Conservation (phyloP, 2,329 filamentous ascomycete genomes). For the Alternaria dauci region DNA sequence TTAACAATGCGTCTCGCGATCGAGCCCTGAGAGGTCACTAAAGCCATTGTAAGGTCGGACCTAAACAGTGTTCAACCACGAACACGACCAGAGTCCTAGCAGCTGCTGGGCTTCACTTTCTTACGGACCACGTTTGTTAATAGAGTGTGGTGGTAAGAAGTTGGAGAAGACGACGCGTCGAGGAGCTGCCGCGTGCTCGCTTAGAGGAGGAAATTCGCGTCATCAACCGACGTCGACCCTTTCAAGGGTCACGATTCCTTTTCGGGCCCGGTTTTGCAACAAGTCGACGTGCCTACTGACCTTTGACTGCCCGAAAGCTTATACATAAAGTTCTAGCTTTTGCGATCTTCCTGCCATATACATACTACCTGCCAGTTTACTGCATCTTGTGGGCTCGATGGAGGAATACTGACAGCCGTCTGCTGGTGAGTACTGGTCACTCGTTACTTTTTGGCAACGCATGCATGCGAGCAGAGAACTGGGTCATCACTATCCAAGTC, state of each 20-base stretch:
- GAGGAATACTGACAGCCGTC: neutral
- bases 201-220: neutral
- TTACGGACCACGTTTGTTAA: neutral
- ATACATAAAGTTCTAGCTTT: neutral
- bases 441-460: neutral
- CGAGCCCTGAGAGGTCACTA: neutral
- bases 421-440: neutral
- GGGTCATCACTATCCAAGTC: neutral
- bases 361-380: neutral
- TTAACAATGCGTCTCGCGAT: neutral
- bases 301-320: neutral
- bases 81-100: neutral
- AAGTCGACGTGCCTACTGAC: neutral
- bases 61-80: neutral
- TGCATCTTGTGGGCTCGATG: neutral
- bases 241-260: neutral
- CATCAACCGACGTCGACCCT: neutral
- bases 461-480: neutral
- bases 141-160: neutral
- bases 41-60: neutral
- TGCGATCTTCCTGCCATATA: neutral
- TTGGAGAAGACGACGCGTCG: neutral
- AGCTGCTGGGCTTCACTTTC: neutral
- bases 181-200: neutral
- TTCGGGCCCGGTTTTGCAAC: neutral